Percentiles rank a stretch among this genome's conserved stretches.
These are phyloP conservation scores for Gossypium stocksii DNA, from an alignment of 345 rosid genomes.

Conservation along the genomic window DNA sequence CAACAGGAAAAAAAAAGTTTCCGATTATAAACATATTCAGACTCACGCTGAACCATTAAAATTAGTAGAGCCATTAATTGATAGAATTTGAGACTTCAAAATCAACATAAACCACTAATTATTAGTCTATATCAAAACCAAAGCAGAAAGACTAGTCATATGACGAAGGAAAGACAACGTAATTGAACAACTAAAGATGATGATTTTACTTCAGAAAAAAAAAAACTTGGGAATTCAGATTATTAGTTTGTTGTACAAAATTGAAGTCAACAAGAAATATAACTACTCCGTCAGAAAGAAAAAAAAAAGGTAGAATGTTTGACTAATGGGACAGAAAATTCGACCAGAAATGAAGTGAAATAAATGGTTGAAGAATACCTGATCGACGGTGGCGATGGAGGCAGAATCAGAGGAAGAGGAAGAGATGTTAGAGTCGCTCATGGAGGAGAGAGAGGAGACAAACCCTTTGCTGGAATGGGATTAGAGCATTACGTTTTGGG, in stretches of 20 bases:
- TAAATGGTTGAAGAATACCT: constrained; percentile 33
- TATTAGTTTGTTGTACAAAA: not conserved
- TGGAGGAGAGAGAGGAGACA: constrained; percentile 23
- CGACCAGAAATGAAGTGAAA: not conserved
- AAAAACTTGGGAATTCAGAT: constrained; percentile 8
- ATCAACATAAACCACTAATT: not conserved
- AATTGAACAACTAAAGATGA: not conserved
- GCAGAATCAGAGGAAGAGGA: constrained; percentile 57
- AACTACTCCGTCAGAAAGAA: not conserved
- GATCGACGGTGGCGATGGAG: constrained; percentile 57
- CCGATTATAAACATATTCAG: not conserved
- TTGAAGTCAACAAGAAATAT: constrained; percentile 7
- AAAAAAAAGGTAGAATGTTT: not conserved
- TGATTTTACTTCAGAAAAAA: not conserved
- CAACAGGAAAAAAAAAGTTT: not conserved
- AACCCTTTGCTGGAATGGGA: not conserved
- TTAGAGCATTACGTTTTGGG: constrained; percentile 22
- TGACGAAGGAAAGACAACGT: not conserved
- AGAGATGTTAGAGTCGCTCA: constrained; percentile 66
- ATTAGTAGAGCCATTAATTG: not conserved
- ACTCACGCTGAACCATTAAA: not conserved
- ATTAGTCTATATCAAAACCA: not conserved
- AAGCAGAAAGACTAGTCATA: not conserved
- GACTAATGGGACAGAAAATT: not conserved
- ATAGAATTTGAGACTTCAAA: not conserved